A percentile compares a stretch with the other conserved stretches of the same genome.
These are phyloP conservation scores for Gautieria morchelliformis DNA, from an alignment of 768 basidiomycete species.

Conservation along the genomic window DNA sequence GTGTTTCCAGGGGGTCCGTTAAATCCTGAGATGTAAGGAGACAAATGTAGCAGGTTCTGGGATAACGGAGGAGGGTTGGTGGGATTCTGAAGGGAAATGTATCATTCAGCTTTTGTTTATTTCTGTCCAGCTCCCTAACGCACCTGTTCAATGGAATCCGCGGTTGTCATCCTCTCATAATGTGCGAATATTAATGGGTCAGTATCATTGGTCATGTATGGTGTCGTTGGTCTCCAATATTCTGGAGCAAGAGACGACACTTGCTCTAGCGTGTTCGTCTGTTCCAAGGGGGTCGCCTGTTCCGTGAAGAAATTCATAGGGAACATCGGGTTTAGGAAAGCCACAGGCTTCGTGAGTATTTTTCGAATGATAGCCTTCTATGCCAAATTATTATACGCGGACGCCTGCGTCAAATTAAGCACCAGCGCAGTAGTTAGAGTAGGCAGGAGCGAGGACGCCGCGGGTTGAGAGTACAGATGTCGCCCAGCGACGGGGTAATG, in stretches of 20 bases:
- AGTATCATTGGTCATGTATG: background rate
- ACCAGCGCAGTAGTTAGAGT: background rate
- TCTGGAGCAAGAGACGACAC: background rate
- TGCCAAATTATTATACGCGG: too few species aligned
- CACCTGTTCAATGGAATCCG: background rate
- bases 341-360: too few species aligned
- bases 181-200: too few species aligned
- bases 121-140: background rate
- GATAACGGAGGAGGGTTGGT: background rate
- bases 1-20: too few species aligned
- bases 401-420: background rate
- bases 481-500: background rate
- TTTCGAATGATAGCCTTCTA: too few species aligned
- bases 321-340: too few species aligned
- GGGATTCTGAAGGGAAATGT: background rate
- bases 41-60: too few species aligned
- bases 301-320: too few species aligned
- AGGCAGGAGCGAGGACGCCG: background rate
- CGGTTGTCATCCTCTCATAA: background rate
- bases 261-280: background rate
- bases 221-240: background rate
- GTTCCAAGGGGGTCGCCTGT: too few species aligned
- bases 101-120: background rate
- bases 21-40: too few species aligned
- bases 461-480: background rate